Base-by-base conservation (phyloP, 225 moss, liverwort and hornwort species). In the Straminergon stramineum region DNA sequence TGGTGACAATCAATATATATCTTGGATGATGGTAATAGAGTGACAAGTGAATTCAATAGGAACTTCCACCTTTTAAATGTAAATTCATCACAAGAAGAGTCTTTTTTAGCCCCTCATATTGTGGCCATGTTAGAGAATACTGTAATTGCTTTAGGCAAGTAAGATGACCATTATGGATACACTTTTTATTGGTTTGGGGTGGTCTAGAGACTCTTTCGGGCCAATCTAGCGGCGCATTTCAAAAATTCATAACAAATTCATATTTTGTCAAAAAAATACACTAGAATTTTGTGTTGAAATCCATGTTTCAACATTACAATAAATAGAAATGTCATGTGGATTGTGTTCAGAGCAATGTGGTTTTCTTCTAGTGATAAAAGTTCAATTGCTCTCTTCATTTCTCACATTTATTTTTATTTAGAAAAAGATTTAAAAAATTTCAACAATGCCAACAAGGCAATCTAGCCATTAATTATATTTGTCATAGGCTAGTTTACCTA, bases 211-310 rank as follows among this genome's bases (percentile, higher is more conserved):
- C 10, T 73, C 10, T 27, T 27, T 45, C 2, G 45, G 10, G 6
- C 6, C 10, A 4, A 28, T 45, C 28, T 3, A 10, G 0, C 1
- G 17, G 0, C 4, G 30, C 17, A 18, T 18, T 45, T 30, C 30
- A 74, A 28, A 45, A 74, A 6, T 45, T 48, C 6, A 18, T 16
- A 30, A 75, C 10, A 75, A 75, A 48, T 31, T 48, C 17, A 48
- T 18, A 31, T 18, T 75, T 31, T 75, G 6, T 31, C 51, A 74
- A 31, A 30, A 75, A 18, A 48, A 30, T 18, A n/a, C n/a, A n/a
- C n/a, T n/a, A n/a, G n/a, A n/a, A n/a, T n/a, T n/a, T n/a, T n/a
- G n/a, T n/a, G n/a, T n/a, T n/a, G n/a, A n/a, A n/a, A n/a, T n/a
- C n/a, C n/a, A n/a, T n/a, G n/a, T n/a, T n/a, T n/a, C n/a, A n/a